Conservation (phyloP, 2,329 filamentous ascomycete species). For the Bertia moriformis region DNA sequence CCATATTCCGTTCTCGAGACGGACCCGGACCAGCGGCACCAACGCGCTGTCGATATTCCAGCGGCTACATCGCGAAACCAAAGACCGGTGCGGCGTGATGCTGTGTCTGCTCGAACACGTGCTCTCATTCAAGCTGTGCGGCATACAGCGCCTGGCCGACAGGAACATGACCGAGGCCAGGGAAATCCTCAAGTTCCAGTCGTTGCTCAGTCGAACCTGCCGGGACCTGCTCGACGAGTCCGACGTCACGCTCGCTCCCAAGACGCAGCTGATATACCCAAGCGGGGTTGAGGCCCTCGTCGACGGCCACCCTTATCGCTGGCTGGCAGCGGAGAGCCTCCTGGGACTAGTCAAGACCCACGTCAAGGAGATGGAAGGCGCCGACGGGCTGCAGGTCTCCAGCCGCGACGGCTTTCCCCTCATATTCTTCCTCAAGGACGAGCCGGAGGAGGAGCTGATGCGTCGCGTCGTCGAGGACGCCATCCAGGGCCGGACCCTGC, state of each 20-base stretch:
- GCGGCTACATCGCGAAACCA: constrained; percentile 15
- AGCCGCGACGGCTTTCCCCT: constrained; percentile 23
- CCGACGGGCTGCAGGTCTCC: constrained; percentile 30
- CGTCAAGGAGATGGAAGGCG: constrained; percentile 20
- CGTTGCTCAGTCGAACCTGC: constrained; percentile 10
- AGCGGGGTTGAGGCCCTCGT: constrained; percentile 29
- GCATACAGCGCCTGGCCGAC: constrained; percentile 23
- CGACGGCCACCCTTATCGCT: constrained; percentile 36
- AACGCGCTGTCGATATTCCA: constrained; percentile 10
- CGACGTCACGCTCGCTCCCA: constrained; percentile 35
- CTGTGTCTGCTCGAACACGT: constrained; percentile 35
- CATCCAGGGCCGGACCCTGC: constrained; percentile 11
- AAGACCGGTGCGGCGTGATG: constrained; percentile 22
- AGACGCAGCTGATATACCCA: constrained; percentile 42
- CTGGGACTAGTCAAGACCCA: constrained; percentile 22
- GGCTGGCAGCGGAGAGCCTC: constrained; percentile 26
- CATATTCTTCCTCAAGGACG: constrained; percentile 34
- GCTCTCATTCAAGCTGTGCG: constrained; percentile 35
- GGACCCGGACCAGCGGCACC: constrained; percentile 23
- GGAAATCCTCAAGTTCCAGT: constrained; percentile 20
- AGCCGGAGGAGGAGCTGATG: constrained; percentile 27
- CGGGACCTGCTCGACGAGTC: constrained; percentile 55
- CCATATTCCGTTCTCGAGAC: constrained; percentile 42
- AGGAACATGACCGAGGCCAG: constrained; percentile 14
- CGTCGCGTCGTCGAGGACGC: constrained; percentile 22